Evolutionary conservation across 139 green algal species (phyloP).

Genomic region (Nannochloris sp.): DNA sequence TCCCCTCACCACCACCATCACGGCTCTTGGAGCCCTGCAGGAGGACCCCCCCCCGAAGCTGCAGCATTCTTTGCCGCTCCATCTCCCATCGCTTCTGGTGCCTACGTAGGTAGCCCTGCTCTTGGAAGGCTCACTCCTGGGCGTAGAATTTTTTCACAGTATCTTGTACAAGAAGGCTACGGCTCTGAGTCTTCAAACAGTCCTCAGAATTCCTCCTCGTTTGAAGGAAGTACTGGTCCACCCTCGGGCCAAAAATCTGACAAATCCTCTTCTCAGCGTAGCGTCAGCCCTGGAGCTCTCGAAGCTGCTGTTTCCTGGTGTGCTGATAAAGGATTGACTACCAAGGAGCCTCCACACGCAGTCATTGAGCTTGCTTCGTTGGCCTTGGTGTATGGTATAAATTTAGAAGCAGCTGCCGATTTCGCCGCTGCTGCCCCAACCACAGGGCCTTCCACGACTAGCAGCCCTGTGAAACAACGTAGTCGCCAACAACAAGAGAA

Average conservation of each 20-base stretch:
- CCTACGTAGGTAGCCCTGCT: no score
- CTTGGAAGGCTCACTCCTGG: background rate
- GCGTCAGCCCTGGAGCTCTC: no score
- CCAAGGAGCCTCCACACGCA: background rate
- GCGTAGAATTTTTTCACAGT: background rate
- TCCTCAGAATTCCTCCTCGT: no score
- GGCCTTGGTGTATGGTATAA: slow-evolving; percentile 15
- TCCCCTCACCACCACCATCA: background rate
- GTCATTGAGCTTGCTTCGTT: slow-evolving; percentile 28
- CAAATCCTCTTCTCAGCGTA: no score
- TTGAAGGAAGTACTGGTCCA: no score
- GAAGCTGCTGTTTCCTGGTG: no score
- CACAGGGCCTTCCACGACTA: no score
- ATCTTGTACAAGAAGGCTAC: background rate
- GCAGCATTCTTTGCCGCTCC: background rate
- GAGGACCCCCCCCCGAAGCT: background rate
- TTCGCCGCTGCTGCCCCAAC: no score
- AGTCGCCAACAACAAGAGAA: no score
- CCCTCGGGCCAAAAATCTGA: no score
- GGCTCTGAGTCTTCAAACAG: background rate
- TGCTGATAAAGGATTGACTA: no score
- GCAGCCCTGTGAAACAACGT: no score
- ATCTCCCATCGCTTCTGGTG: background rate
- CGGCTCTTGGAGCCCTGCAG: background rate
- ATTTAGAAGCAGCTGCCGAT: background rate